phyloP scores from a whole-genome alignment of 2,329 filamentous ascomycete species.

The Rachicladosporium sp. region DNA sequence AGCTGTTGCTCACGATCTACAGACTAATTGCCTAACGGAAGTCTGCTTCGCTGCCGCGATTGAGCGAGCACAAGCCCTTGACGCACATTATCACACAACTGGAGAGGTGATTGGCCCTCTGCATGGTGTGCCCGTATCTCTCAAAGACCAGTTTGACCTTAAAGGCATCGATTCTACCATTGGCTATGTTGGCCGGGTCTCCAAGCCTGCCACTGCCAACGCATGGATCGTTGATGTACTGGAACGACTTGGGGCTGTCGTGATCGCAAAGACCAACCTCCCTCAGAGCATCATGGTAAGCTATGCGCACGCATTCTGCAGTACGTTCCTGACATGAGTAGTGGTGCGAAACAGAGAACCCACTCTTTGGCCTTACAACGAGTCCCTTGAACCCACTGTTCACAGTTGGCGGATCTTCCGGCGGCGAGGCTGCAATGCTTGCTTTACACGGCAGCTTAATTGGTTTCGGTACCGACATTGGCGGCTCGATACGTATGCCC shows the following conservation, averaged over 20 bases:
- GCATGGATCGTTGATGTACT: slow-evolving; percentile 39
- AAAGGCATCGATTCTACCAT: slow-evolving; percentile 39
- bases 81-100: slow-evolving; percentile 38
- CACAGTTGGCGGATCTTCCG: slow-evolving; percentile 37
- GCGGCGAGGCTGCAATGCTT: slow-evolving; percentile 33
- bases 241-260: slow-evolving; percentile 37
- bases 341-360: slow-evolving; percentile 45
- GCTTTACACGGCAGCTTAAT: slow-evolving; percentile 30
- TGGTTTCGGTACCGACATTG: slow-evolving; percentile 41
- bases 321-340: slow-evolving; percentile 12
- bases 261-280: slow-evolving; percentile 42
- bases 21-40: slow-evolving; percentile 25
- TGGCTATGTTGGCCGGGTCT: slow-evolving; percentile 39
- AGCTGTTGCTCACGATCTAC: neutral
- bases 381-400: slow-evolving; percentile 32
- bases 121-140: slow-evolving; percentile 29
- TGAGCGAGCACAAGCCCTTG: slow-evolving; percentile 34
- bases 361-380: slow-evolving; percentile 38
- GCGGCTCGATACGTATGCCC: slow-evolving; percentile 40
- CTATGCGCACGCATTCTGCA: slow-evolving; percentile 7
- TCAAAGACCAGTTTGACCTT: slow-evolving; percentile 48
- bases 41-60: slow-evolving; percentile 45
- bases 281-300: slow-evolving; percentile 39
- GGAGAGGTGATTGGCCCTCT: slow-evolving; percentile 26
- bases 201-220: slow-evolving; percentile 38